phyloP scores from a whole-genome alignment of 345 rosid genomes.

The Gynandropsis gynandra region DNA sequence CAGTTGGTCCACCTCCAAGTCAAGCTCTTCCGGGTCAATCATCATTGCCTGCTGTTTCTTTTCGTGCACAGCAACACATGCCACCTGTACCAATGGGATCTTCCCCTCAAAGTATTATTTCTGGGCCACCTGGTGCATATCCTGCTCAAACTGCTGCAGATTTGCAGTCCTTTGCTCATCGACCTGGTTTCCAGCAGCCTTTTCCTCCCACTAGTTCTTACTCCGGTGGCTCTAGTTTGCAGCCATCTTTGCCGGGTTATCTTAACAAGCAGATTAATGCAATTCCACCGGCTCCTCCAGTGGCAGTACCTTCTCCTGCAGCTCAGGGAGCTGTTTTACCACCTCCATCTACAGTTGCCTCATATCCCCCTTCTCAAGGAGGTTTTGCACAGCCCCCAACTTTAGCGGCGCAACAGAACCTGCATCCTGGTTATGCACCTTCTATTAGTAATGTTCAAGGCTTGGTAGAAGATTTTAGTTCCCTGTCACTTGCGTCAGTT shows the following conservation, averaged over 20 bases:
- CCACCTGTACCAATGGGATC: slow-evolving; percentile 56
- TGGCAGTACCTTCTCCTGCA: slow-evolving; percentile 41
- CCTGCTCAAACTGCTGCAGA: slow-evolving; percentile 35
- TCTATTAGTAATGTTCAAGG: slow-evolving; percentile 64
- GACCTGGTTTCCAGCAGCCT: slow-evolving; percentile 50
- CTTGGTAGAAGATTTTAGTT: slow-evolving; percentile 79
- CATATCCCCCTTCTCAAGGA: slow-evolving; percentile 48
- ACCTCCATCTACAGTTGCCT: slow-evolving; percentile 36
- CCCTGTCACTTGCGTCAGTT: slow-evolving; percentile 60
- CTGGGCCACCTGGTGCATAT: slow-evolving; percentile 32
- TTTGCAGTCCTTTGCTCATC: slow-evolving; percentile 24
- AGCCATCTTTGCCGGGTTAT: slow-evolving; percentile 57
- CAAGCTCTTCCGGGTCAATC: slow-evolving; percentile 52
- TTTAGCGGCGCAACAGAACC: slow-evolving; percentile 47
- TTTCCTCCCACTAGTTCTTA: slow-evolving; percentile 35
- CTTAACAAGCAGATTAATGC: slow-evolving; percentile 35
- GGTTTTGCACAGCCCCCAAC: slow-evolving; percentile 41
- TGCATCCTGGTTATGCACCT: slow-evolving; percentile 51
- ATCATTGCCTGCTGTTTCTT: slow-evolving; percentile 26
- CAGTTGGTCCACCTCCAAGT: slow-evolving; percentile 38
- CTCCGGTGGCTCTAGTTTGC: slow-evolving; percentile 36
- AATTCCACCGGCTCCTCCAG: slow-evolving; percentile 39
- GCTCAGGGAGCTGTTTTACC: slow-evolving; percentile 46
- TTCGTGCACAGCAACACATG: slow-evolving; percentile 46
- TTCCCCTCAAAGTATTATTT: slow-evolving; percentile 39